A percentile compares a stretch with the other conserved stretches of the same genome.
phyloP scores from a whole-genome alignment of 805 yeast species.

The Ogataea chonburiensis region DNA sequence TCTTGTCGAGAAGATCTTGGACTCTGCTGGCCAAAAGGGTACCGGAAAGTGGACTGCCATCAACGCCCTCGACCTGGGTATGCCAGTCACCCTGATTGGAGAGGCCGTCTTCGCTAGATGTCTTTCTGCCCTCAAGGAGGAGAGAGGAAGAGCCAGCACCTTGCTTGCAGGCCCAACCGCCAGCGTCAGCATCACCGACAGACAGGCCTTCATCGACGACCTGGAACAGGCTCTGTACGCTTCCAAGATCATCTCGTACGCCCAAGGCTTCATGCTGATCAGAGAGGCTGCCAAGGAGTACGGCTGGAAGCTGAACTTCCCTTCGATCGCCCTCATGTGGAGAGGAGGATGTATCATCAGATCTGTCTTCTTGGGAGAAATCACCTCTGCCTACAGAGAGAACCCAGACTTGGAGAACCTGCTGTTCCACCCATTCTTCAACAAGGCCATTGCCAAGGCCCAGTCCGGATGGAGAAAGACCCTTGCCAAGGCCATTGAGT shows the following conservation, averaged over 20 bases:
- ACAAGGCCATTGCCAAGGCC: constrained; percentile 86
- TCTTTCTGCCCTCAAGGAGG: constrained; percentile 86
- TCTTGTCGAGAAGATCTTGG: constrained; percentile 93
- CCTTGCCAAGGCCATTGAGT: constrained; percentile 69
- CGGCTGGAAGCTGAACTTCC: constrained; percentile 96
- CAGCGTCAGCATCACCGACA: constrained; percentile 67
- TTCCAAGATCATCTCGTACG: constrained; percentile 96
- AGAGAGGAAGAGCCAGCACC: constrained; percentile 84
- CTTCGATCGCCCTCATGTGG: constrained; percentile 99
- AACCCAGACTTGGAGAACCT: constrained; percentile 93
- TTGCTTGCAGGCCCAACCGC: constrained; percentile 75
- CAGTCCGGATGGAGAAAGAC: constrained; percentile 95
- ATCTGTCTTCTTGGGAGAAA: constrained; percentile 96
- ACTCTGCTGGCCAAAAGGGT: constrained; percentile 98
- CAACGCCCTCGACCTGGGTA: constrained; percentile 95
- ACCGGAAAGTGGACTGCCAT: constrained; percentile 99
- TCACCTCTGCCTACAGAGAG: constrained; percentile 93
- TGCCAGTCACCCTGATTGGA: constrained; percentile 97
- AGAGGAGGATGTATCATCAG: constrained; percentile 99
- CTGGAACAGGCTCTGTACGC: constrained; percentile 98
- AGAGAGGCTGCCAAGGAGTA: constrained; percentile 97
- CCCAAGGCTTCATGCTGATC: constrained; percentile 99
- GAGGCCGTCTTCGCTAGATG: constrained; percentile 98
- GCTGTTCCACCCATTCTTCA: constrained; percentile 93
- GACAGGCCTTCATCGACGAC: constrained; percentile 81